Conservation (phyloP, 1,139 yeast species). For the Suhomyces yuchorum region DNA sequence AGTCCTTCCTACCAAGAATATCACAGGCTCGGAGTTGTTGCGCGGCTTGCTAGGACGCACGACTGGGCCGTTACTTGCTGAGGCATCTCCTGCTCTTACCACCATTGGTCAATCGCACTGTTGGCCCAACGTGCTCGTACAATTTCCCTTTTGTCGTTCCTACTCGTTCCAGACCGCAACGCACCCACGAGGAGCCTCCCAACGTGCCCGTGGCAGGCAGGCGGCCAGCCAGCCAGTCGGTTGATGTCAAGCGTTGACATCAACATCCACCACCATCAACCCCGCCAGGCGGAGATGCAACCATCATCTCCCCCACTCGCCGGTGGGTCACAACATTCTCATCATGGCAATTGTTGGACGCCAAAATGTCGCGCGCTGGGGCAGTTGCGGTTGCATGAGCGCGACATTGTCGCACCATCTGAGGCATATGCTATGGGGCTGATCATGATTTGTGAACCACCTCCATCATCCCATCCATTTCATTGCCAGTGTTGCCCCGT, state of each 20-base stretch:
- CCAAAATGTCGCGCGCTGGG: slow-evolving; percentile 5
- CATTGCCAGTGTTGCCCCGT: neutral
- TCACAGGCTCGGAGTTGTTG: too few relatives aligned
- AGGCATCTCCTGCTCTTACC: neutral
- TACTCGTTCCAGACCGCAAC: slow-evolving; percentile 1
- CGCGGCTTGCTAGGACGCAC: neutral
- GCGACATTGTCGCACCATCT: slow-evolving; percentile 12
- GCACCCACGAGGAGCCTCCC: neutral
- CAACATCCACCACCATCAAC: too few relatives aligned
- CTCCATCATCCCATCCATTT: neutral
- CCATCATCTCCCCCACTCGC: neutral
- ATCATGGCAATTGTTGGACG: slow-evolving; percentile 6
- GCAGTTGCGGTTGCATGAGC: slow-evolving; percentile 3
- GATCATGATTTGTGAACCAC: slow-evolving; percentile 7
- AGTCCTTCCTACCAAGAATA: too few relatives aligned
- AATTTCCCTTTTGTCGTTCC: neutral
- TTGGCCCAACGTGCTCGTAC: slow-evolving; percentile 1
- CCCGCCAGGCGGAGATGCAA: neutral
- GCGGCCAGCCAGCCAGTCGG: neutral
- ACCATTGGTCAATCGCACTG: neutral
- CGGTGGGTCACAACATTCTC: slow-evolving; percentile 3
- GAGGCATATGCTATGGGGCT: slow-evolving; percentile 9
- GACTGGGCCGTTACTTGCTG: neutral
- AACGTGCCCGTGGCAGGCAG: neutral
- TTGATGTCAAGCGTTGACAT: too few relatives aligned